Conservation (phyloP, 371 early-diverging fungal genomes). For the Saksenaea vasiformis region DNA sequence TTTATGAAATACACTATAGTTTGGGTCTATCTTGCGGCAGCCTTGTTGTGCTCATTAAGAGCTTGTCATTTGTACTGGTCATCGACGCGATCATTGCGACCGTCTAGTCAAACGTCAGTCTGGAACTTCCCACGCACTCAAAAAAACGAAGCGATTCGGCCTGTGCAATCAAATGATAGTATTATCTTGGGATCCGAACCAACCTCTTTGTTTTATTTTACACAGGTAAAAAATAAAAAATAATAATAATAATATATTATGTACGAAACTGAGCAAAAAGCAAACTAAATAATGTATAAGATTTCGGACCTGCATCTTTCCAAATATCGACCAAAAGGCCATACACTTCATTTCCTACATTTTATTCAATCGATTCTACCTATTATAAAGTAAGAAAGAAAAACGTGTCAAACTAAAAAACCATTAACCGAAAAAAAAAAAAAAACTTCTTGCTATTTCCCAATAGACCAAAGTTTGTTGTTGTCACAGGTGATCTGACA, state of each 20-base stretch:
- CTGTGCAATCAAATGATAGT: slow-evolving; percentile 10
- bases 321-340: slow-evolving; percentile 63
- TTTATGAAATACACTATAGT: slow-evolving; percentile 8
- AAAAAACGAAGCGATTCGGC: not conserved
- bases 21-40: slow-evolving; percentile 12
- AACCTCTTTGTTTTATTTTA: slow-evolving; percentile 64
- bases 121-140: slow-evolving; percentile 7
- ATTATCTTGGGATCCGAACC: slow-evolving; percentile 21
- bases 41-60: slow-evolving; percentile 24
- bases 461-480: slow-evolving; percentile 63
- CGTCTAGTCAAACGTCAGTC: slow-evolving; percentile 12
- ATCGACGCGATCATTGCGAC: slow-evolving; percentile 29
- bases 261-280: no score
- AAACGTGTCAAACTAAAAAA: not conserved
- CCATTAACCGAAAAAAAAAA: not conserved
- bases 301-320: slow-evolving; percentile 88
- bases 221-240: slow-evolving; percentile 47
- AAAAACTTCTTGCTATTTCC: not conserved
- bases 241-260: no score
- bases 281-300: slow-evolving; percentile 32
- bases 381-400: slow-evolving; percentile 42
- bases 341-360: slow-evolving; percentile 71
- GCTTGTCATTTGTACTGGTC: slow-evolving; percentile 29
- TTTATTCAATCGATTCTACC: slow-evolving; percentile 76
- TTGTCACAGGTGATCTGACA: slow-evolving; percentile 81